These are phyloP conservation scores for Penicillium paxilli DNA, from an alignment of 495 filamentous ascomycete species.

Conservation along the genomic window DNA sequence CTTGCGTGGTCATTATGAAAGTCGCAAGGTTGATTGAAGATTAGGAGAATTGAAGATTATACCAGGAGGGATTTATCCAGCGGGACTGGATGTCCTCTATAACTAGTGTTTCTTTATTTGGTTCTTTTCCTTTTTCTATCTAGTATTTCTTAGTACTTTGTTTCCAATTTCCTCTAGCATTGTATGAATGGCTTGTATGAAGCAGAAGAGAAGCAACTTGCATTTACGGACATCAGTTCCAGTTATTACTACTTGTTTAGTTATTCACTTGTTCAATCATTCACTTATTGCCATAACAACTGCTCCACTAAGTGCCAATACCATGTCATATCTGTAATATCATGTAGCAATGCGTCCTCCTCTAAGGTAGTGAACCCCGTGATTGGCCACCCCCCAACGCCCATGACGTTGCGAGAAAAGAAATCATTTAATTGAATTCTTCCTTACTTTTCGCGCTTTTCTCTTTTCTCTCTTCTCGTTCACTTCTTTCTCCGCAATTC, in stretches of 20 bases:
- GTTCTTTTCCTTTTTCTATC: background rate
- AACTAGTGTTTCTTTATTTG: background rate
- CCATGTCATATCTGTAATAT: no score
- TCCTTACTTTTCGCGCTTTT: background rate
- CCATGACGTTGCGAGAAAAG: no score
- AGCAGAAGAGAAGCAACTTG: no score
- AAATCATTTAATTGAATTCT: no score
- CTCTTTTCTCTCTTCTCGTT: background rate
- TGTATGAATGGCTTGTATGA: conserved; percentile 29
- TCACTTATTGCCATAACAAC: no score
- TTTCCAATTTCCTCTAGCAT: no score
- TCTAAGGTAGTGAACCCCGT: background rate
- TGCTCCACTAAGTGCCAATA: no score
- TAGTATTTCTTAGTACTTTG: no score
- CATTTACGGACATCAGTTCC: conserved; percentile 1
- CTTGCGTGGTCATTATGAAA: conserved; percentile 57
- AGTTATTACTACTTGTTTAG: background rate
- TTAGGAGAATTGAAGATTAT: background rate
- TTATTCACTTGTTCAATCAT: background rate
- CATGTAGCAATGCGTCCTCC: no score
- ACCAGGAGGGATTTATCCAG: conserved; percentile 9
- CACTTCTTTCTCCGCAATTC: conserved; percentile 2
- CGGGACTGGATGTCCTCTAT: conserved; percentile 13
- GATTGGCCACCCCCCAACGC: no score
- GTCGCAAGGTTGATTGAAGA: conserved; percentile 27